These are phyloP conservation scores for Geoglossum glabrum DNA, from an alignment of 495 filamentous ascomycete genomes.

Conservation along the genomic window DNA sequence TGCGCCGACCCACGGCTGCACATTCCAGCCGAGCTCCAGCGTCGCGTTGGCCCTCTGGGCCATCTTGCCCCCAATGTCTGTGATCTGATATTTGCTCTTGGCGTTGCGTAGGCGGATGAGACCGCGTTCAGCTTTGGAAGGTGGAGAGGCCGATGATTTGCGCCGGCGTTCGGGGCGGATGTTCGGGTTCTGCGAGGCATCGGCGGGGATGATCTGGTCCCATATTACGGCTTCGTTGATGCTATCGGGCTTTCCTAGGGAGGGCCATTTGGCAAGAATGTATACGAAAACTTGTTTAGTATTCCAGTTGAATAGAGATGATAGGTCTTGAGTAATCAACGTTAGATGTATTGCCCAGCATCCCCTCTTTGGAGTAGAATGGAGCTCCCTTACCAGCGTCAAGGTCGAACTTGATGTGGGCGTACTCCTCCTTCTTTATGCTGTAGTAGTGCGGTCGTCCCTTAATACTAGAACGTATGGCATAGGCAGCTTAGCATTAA, in stretches of 20 bases:
- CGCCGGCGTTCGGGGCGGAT: constrained; percentile 5
- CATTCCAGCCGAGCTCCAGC: constrained; percentile 73
- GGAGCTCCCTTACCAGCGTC: constrained; percentile 34
- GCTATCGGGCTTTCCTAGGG: constrained; percentile 14
- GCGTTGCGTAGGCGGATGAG: constrained; percentile 56
- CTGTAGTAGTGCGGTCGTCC: constrained; percentile 90
- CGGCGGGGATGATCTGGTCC: constrained; percentile 74
- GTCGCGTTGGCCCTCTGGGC: constrained; percentile 51
- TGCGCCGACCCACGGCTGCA: constrained; percentile 89
- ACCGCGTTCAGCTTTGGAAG: constrained; percentile 23
- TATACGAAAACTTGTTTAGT: constrained; percentile 98
- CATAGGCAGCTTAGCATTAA: background rate
- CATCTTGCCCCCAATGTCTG: constrained; percentile 58
- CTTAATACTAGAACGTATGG: constrained; percentile 35
- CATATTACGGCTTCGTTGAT: constrained; percentile 62
- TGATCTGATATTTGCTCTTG: constrained; percentile 84
- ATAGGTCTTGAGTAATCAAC: constrained; percentile 38
- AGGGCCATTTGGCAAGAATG: constrained; percentile 72
- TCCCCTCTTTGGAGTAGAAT: background rate
- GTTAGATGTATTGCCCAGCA: background rate
- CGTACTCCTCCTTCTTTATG: constrained; percentile 81
- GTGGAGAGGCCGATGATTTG: background rate
- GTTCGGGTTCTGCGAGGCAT: constrained; percentile 31
- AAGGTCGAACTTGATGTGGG: constrained; percentile 79
- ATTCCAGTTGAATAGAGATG: constrained; percentile 95